These are phyloP conservation scores for Solanum chilense DNA, from an alignment of 257 asterid species.

Conservation along the genomic window DNA sequence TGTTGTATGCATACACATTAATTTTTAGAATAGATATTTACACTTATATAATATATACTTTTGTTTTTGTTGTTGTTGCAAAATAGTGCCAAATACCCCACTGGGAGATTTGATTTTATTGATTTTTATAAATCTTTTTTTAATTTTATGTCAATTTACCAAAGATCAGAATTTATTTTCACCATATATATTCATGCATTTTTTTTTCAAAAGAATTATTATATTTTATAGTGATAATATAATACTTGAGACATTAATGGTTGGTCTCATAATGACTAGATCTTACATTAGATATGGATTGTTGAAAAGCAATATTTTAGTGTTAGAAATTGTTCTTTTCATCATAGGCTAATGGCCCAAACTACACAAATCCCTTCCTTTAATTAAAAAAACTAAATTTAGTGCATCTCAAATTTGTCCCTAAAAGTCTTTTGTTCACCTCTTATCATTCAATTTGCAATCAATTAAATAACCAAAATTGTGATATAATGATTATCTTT, in stretches of 20 bases:
- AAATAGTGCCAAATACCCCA: neutral
- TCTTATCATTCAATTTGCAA: neutral
- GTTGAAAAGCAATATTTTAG: neutral
- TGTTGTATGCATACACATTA: neutral
- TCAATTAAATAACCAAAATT: neutral
- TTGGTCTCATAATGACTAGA: neutral
- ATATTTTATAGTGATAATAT: neutral
- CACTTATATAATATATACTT: neutral
- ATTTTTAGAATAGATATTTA: neutral
- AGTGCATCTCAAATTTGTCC: neutral
- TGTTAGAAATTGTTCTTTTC: neutral
- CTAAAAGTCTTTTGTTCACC: neutral
- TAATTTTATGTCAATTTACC: too few relatives aligned
- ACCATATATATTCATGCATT: too few relatives aligned
- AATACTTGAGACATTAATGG: slow-evolving; percentile 17
- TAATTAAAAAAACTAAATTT: neutral
- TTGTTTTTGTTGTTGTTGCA: neutral
- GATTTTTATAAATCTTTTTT: too few relatives aligned
- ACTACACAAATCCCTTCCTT: neutral
- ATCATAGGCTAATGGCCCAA: neutral
- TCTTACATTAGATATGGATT: neutral
- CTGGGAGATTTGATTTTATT: neutral
- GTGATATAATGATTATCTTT: too few relatives aligned
- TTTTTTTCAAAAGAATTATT: too few relatives aligned
- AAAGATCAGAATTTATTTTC: too few relatives aligned